Evolutionary conservation across 805 yeast genomes (phyloP).

Genomic region (Wickerhamiella slavikovae): DNA sequence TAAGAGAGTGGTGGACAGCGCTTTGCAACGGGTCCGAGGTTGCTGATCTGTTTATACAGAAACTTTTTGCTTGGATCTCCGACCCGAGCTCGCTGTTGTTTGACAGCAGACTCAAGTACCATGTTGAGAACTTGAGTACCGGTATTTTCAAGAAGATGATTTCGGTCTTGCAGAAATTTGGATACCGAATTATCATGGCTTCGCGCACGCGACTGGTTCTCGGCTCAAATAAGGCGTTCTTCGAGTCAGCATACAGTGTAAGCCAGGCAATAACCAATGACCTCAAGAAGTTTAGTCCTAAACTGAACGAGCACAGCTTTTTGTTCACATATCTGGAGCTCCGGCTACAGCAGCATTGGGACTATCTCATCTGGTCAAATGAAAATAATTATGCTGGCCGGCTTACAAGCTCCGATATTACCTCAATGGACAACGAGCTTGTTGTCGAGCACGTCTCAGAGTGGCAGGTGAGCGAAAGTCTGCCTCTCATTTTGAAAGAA

Average conservation of each 20-base stretch:
- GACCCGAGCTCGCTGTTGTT: constrained; percentile 51
- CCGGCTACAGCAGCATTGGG: constrained; percentile 67
- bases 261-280: constrained; percentile 2
- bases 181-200: constrained; percentile 68
- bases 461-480: constrained; percentile 62
- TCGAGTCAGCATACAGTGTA: constrained; percentile 35
- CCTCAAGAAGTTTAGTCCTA: constrained; percentile 25
- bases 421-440: not conserved
- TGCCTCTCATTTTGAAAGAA: constrained; percentile 54
- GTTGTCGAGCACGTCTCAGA: constrained; percentile 8
- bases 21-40: constrained; percentile 37
- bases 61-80: constrained; percentile 73
- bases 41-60: constrained; percentile 69
- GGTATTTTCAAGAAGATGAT: constrained; percentile 62
- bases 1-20: constrained; percentile 86
- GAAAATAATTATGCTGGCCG: constrained; percentile 69
- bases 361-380: constrained; percentile 88
- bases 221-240: constrained; percentile 63
- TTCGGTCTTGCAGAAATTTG: constrained; percentile 25
- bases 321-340: constrained; percentile 68
- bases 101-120: constrained; percentile 64
- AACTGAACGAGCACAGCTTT: constrained; percentile 60
- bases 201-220: constrained; percentile 28
- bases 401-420: not conserved
- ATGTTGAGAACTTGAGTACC: constrained; percentile 67